Conservation (phyloP, 139 green algal species). For the Tetradesmus obliquus region DNA sequence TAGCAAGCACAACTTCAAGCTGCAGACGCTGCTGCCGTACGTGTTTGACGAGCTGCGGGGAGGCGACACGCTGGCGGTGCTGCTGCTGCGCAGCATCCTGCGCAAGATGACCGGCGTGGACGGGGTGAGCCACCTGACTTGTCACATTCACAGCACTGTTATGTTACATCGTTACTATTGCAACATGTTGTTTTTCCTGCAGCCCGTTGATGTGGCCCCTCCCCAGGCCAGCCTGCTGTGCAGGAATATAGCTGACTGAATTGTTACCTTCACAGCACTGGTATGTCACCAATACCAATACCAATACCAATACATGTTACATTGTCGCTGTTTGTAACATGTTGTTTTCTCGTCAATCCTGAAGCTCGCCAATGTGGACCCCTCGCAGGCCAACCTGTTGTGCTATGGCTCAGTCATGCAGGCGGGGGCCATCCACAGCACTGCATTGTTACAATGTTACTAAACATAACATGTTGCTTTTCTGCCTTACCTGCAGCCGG, state of each 20-base stretch:
- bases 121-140: slow-evolving; percentile 1
- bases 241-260: too few relatives aligned
- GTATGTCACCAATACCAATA: background rate
- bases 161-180: background rate
- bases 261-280: too few relatives aligned
- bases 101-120: slow-evolving; percentile 65
- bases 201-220: background rate
- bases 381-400: background rate
- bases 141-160: background rate
- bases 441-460: background rate
- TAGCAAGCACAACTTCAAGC: slow-evolving; percentile 43
- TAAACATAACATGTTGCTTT: too few relatives aligned
- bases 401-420: slow-evolving; percentile 4
- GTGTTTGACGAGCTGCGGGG: slow-evolving; percentile 72
- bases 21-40: slow-evolving; percentile 66
- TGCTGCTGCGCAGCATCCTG: slow-evolving; percentile 74
- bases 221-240: too few relatives aligned
- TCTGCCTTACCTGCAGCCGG: background rate
- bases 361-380: background rate
- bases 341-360: too few relatives aligned
- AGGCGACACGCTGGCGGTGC: slow-evolving; percentile 69
- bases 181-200: background rate
- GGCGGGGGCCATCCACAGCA: background rate
- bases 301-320: background rate
- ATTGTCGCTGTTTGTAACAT: too few relatives aligned